Conservation (phyloP, 148 eudicot genomes). For the Vaccinium macrocarpon region DNA sequence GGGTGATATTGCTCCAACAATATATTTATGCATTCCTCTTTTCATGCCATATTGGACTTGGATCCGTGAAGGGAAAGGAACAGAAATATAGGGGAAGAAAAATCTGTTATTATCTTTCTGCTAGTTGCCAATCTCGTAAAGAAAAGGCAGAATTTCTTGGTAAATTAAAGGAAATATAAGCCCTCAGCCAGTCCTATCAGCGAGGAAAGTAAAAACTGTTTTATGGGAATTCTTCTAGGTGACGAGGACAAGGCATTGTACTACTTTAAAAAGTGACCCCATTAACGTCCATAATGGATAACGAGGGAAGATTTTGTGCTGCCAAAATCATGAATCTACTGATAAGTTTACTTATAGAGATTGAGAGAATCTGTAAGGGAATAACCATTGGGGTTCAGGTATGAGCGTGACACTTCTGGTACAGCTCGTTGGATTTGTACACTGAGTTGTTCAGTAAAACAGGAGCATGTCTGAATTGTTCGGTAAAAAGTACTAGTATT, state of each 20-base stretch:
- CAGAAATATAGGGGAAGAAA: neutral
- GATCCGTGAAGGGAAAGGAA: neutral
- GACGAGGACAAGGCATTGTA: neutral
- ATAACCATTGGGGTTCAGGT: neutral
- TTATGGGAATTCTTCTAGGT: neutral
- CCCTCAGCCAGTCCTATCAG: neutral
- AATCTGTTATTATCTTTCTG: neutral
- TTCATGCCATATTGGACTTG: neutral
- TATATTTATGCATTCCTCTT: neutral
- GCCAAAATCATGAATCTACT: neutral
- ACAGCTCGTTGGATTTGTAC: neutral
- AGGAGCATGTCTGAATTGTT: neutral
- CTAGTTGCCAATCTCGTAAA: neutral
- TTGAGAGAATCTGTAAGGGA: neutral
- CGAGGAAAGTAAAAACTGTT: neutral
- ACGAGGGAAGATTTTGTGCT: neutral
- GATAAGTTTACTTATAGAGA: neutral
- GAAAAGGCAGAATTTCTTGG: neutral
- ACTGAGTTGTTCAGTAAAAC: neutral
- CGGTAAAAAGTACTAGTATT: neutral
- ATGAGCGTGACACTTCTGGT: neutral
- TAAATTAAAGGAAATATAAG: neutral
- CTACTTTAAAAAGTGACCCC: neutral
- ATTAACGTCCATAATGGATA: neutral
- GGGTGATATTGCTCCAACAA: neutral